Percentiles rank a stretch among this genome's conserved stretches.
Evolutionary conservation across 805 yeast species (phyloP).

Genomic region (Kodamaea kaohsiungensis): DNA sequence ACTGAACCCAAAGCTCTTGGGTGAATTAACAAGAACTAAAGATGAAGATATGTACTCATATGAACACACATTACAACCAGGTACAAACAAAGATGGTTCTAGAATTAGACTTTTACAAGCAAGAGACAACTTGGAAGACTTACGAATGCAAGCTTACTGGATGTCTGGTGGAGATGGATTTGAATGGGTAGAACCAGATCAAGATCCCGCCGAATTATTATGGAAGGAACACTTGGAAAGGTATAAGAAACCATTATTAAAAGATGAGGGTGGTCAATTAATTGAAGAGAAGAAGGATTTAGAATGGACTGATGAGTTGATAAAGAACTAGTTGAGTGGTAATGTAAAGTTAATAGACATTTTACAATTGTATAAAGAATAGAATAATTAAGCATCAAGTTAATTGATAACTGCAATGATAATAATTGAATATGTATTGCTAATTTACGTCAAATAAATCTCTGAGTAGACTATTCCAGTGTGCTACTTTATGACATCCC

Average conservation of each 20-base stretch:
- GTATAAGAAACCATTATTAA: conserved; percentile 20
- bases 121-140: conserved; percentile 58
- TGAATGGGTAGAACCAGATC: conserved; percentile 89
- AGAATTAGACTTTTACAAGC: conserved; percentile 40
- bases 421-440: background rate
- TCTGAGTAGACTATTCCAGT: too few species aligned
- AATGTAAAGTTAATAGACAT: background rate
- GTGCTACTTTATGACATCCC: too few species aligned
- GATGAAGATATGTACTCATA: conserved; percentile 22
- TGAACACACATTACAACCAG: conserved; percentile 34
- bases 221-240: conserved; percentile 36
- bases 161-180: conserved; percentile 83
- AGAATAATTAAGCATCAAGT: background rate
- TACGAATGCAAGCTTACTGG: conserved; percentile 81
- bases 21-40: conserved; percentile 37
- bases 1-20: conserved; percentile 29
- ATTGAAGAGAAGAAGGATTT: conserved; percentile 19
- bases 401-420: background rate
- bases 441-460: background rate
- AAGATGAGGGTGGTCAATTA: conserved; percentile 11
- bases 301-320: conserved; percentile 43
- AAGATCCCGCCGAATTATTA: conserved; percentile 74
- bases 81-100: conserved; percentile 37
- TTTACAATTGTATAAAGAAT: background rate
- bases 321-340: background rate